Percentiles rank a stretch among this genome's conserved stretches.
phyloP scores from a whole-genome alignment of 169 alveolate species.

The Plasmodium malariae region DNA sequence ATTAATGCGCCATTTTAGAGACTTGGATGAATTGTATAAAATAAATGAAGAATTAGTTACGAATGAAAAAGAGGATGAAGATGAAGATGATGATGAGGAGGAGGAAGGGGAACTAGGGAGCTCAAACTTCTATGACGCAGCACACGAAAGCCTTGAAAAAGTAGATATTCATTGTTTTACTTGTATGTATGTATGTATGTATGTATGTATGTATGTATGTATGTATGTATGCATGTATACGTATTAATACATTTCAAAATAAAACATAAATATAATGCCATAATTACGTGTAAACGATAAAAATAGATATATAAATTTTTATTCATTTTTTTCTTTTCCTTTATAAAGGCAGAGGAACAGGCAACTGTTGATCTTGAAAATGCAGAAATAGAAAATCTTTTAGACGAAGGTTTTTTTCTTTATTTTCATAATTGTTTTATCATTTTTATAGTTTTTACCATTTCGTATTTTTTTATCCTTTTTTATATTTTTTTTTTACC shows the following conservation, averaged over 20 bases:
- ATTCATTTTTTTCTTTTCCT: neutral
- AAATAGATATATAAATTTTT: neutral
- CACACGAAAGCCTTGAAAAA: constrained; percentile 62
- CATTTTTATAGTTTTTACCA: too few species aligned
- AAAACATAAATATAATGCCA: neutral
- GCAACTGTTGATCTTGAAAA: constrained; percentile 75
- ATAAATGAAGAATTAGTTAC: constrained; percentile 49
- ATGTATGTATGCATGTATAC: neutral
- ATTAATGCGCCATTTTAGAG: constrained; percentile 27
- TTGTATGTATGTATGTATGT: neutral
- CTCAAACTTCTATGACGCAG: constrained; percentile 44
- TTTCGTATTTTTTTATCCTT: too few species aligned
- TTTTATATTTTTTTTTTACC: constrained; percentile 23
- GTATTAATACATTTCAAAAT: neutral
- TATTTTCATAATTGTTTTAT: too few species aligned
- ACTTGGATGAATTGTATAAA: constrained; percentile 35
- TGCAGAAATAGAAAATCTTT: constrained; percentile 58
- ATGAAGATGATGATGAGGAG: constrained; percentile 54
- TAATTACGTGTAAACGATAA: neutral
- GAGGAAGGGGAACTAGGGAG: constrained; percentile 35
- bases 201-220: neutral
- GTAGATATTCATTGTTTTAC: too few species aligned
- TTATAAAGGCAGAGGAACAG: constrained; percentile 58
- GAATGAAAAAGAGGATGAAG: constrained; percentile 69
- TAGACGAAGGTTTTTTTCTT: constrained; percentile 58